Percentiles rank a stretch among this genome's conserved stretches.
Conservation (phyloP, 305 asterid genomes). For the Euphrasia arctica region DNA sequence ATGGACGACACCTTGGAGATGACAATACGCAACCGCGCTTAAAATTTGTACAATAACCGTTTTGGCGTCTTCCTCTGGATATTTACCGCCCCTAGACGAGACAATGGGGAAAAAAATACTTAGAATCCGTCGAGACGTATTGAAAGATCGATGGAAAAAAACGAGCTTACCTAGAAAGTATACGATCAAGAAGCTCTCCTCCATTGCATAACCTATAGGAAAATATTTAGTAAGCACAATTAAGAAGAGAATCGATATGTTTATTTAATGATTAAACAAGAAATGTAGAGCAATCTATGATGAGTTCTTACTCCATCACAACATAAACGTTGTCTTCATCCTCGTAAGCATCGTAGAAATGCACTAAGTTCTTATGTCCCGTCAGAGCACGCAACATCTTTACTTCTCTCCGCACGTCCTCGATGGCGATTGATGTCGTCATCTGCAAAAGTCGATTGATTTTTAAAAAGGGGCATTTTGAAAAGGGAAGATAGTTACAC, state of each 20-base stretch:
- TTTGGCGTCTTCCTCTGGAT: slow-evolving; percentile 47
- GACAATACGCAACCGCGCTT: slow-evolving; percentile 43
- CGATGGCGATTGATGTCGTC: slow-evolving; percentile 84
- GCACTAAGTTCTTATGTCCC: slow-evolving; percentile 85
- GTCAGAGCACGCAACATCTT: slow-evolving; percentile 72
- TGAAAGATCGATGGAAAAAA: neutral
- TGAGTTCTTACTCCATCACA: slow-evolving; percentile 77
- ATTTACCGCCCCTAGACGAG: slow-evolving; percentile 47
- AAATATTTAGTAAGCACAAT: neutral
- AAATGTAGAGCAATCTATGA: too few relatives aligned
- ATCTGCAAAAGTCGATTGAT: slow-evolving; percentile 42
- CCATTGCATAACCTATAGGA: slow-evolving; percentile 71
- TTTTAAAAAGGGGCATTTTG: too few relatives aligned
- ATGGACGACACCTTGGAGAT: slow-evolving; percentile 53
- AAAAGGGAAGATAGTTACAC: too few relatives aligned
- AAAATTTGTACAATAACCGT: slow-evolving; percentile 43
- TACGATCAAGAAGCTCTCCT: slow-evolving; percentile 76
- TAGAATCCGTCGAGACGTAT: slow-evolving; percentile 3
- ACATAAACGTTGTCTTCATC: slow-evolving; percentile 76
- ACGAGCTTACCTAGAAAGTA: slow-evolving; percentile 37
- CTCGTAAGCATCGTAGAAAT: slow-evolving; percentile 79
- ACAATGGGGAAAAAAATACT: slow-evolving; percentile 19
- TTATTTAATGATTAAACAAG: too few relatives aligned
- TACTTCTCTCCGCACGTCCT: slow-evolving; percentile 89
- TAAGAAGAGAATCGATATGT: too few relatives aligned